Conservation (phyloP, 2,329 filamentous ascomycete species). For the Phaeophleospora eucalypticola region DNA sequence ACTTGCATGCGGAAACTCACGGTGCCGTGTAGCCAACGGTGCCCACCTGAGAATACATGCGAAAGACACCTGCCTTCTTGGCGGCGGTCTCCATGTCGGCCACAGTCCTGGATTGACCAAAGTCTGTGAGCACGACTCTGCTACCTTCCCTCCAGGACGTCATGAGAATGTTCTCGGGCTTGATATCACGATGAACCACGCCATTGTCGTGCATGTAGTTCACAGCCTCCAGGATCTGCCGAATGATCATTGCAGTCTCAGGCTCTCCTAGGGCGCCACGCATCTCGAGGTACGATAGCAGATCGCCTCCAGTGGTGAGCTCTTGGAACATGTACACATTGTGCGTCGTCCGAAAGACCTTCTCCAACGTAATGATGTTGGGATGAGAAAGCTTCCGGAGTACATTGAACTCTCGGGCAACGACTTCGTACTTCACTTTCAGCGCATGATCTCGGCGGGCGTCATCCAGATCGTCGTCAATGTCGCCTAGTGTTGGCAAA, state of each 20-base stretch:
- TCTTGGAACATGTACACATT: conserved; percentile 60
- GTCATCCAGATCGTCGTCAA: not conserved
- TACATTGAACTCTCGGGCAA: conserved; percentile 43
- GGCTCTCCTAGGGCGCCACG: conserved; percentile 47
- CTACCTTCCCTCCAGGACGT: conserved; percentile 48
- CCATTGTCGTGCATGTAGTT: conserved; percentile 53
- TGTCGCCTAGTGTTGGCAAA: conserved; percentile 34
- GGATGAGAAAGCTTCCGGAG: conserved; percentile 54
- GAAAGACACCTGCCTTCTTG: conserved; percentile 22
- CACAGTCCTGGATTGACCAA: conserved; percentile 52
- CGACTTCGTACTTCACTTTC: conserved; percentile 6
- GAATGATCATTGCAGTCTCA: conserved; percentile 51
- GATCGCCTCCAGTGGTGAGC: conserved; percentile 56
- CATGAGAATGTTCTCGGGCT: conserved; percentile 61
- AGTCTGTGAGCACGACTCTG: conserved; percentile 58
- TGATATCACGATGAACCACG: conserved; percentile 60
- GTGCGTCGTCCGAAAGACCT: conserved; percentile 50
- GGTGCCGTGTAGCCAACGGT: conserved; percentile 57
- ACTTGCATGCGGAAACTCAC: conserved; percentile 39
- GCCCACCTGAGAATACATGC: conserved; percentile 54
- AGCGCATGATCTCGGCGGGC: not conserved
- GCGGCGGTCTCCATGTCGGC: conserved; percentile 24
- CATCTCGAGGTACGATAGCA: conserved; percentile 56
- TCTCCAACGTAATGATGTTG: conserved; percentile 56
- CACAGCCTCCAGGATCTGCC: conserved; percentile 55